A percentile compares a stretch with the other conserved stretches of the same genome.
These are phyloP conservation scores for Cucumis melo DNA, from an alignment of 306 rosid genomes.

Conservation along the genomic window DNA sequence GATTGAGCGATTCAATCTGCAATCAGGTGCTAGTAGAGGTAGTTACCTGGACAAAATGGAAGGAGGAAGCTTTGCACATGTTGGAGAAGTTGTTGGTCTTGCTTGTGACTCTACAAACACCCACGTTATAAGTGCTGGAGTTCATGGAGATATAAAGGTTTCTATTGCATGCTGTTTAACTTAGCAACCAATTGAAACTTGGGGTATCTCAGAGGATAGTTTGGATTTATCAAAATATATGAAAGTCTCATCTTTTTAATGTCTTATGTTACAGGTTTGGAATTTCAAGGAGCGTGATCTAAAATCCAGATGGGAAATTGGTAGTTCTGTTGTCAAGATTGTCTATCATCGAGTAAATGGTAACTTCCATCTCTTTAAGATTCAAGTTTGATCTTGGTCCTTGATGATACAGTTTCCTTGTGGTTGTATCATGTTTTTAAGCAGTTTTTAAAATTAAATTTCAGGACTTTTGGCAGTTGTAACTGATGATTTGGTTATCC, in stretches of 20 bases:
- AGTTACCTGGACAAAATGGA: slow-evolving; percentile 49
- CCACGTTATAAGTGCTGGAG: slow-evolving; percentile 80
- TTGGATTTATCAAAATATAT: not conserved
- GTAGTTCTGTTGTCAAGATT: slow-evolving; percentile 56
- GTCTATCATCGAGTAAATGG: slow-evolving; percentile 78
- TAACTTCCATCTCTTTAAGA: slow-evolving; percentile 13
- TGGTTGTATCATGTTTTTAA: not conserved
- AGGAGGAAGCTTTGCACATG: slow-evolving; percentile 56
- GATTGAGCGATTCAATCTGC: slow-evolving; percentile 92
- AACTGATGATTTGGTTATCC: slow-evolving; percentile 57
- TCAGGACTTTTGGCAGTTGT: slow-evolving; percentile 88
- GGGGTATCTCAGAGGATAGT: not conserved
- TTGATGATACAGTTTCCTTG: not conserved
- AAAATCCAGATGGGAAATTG: slow-evolving; percentile 68
- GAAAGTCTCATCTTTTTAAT: slow-evolving; percentile 7
- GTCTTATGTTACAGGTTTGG: slow-evolving; percentile 54
- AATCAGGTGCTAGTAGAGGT: slow-evolving; percentile 83
- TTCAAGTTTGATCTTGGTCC: not conserved
- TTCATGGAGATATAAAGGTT: slow-evolving; percentile 87
- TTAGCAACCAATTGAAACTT: not conserved
- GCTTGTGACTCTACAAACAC: slow-evolving; percentile 94
- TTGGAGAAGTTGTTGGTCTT: slow-evolving; percentile 84
- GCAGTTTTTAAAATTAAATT: slow-evolving; percentile 1
- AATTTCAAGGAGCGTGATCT: slow-evolving; percentile 62
- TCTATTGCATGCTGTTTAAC: not conserved